These are phyloP conservation scores for Saturnispora halmiae DNA, from an alignment of 805 yeast species.

Conservation along the genomic window DNA sequence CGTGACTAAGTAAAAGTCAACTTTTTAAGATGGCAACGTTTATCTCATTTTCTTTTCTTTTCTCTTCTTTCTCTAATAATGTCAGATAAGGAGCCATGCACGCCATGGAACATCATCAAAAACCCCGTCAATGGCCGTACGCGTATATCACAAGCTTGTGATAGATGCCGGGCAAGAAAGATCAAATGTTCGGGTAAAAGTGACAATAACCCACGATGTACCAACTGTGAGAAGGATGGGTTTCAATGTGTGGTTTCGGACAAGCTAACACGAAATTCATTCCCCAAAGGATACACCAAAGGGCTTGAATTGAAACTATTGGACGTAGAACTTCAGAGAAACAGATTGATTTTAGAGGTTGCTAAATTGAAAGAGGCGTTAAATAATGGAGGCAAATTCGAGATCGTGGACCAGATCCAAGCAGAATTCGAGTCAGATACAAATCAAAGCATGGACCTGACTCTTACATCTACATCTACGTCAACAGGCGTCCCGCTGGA, in stretches of 20 bases:
- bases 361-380: conserved; percentile 20
- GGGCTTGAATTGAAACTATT: conserved; percentile 56
- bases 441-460: conserved; percentile 1
- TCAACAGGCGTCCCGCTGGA: neutral
- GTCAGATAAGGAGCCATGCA: neutral
- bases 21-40: neutral
- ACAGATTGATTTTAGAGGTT: conserved; percentile 30
- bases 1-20: conserved; percentile 3
- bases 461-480: conserved; percentile 4
- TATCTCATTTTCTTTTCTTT: too few relatives aligned
- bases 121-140: conserved; percentile 31
- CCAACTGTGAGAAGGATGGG: conserved; percentile 55
- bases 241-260: conserved; percentile 66
- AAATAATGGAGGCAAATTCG: neutral
- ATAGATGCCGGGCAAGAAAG: conserved; percentile 67
- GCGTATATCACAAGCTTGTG: conserved; percentile 73
- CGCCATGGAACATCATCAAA: conserved; percentile 29
- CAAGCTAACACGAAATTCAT: conserved; percentile 64
- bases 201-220: conserved; percentile 43
- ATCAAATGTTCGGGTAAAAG: conserved; percentile 66
- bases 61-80: neutral
- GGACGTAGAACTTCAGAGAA: conserved; percentile 49
- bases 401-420: neutral
- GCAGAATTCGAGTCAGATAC: neutral
- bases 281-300: conserved; percentile 76